Evolutionary conservation across 371 early-diverging fungal species (phyloP).

Genomic region (Choanephora cucurbitarum): DNA sequence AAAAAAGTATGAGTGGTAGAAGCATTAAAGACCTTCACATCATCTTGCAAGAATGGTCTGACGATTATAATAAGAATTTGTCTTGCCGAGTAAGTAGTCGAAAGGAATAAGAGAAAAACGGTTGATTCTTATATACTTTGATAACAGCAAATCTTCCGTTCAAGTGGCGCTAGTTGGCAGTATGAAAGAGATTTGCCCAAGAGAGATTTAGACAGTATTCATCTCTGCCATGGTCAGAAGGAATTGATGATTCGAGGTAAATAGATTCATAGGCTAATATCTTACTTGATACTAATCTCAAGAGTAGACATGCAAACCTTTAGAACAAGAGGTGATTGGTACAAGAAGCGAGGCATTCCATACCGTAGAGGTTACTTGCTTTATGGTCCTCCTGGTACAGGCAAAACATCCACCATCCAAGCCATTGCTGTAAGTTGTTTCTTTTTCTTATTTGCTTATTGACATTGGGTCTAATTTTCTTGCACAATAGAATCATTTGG

Average conservation of each 20-base stretch:
- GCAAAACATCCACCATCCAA: constrained; percentile 96
- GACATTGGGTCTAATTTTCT: no score
- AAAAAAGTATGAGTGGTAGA: constrained; percentile 5
- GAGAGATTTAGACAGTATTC: constrained; percentile 33
- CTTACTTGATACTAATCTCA: no score
- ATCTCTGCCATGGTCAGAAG: constrained; percentile 34
- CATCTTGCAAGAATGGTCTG: constrained; percentile 27
- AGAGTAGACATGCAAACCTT: constrained; percentile 40
- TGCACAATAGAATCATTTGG: constrained; percentile 65
- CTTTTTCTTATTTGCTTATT: constrained; percentile 48
- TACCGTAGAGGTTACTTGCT: constrained; percentile 92
- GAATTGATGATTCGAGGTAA: constrained; percentile 33
- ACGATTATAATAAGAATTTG: constrained; percentile 24
- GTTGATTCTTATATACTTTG: neutral
- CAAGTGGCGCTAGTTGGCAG: constrained; percentile 10
- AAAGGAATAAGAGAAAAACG: neutral
- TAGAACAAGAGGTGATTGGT: constrained; percentile 62
- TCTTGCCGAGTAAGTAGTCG: constrained; percentile 9
- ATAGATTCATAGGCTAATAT: neutral
- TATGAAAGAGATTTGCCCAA: constrained; percentile 17
- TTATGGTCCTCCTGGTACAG: constrained; percentile 99
- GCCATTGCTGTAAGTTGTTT: constrained; percentile 78
- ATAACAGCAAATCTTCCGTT: constrained; percentile 15
- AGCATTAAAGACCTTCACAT: constrained; percentile 7
- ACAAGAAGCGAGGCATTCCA: constrained; percentile 87